These are phyloP conservation scores for Rhizophlyctis rosea DNA, from an alignment of 192 early-diverging fungal species.

Conservation along the genomic window DNA sequence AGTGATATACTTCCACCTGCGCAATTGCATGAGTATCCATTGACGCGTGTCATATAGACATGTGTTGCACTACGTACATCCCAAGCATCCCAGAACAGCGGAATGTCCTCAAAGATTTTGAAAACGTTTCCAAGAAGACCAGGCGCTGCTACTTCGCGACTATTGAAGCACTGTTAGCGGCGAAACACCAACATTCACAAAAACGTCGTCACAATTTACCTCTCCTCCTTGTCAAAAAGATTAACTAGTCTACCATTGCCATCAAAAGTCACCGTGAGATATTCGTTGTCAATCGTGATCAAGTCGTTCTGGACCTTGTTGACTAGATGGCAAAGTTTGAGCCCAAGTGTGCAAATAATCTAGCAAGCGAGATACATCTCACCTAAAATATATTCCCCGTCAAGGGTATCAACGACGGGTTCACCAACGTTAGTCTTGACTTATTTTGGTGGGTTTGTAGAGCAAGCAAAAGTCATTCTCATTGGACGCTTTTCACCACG, in stretches of 20 bases:
- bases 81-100: constrained; percentile 86
- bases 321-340: too few species aligned
- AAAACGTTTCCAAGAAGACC: constrained; percentile 70
- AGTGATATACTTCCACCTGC: constrained; percentile 89
- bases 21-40: constrained; percentile 6
- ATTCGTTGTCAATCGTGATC: constrained; percentile 72
- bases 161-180: not conserved
- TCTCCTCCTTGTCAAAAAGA: constrained; percentile 56
- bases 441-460: too few species aligned
- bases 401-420: too few species aligned
- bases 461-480: too few species aligned
- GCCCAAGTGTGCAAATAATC: too few species aligned
- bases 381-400: too few species aligned
- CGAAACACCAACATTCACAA: too few species aligned
- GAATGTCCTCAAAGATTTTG: constrained; percentile 82
- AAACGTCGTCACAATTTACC: constrained; percentile 38
- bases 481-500: too few species aligned
- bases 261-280: constrained; percentile 70
- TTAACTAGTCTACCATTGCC: constrained; percentile 68
- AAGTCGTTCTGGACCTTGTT: constrained; percentile 5
- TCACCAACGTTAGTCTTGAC: too few species aligned
- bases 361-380: too few species aligned
- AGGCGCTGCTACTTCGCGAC: constrained; percentile 39
- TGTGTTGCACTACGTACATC: constrained; percentile 36
- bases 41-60: too few species aligned